Base-by-base conservation (phyloP, 257 asterid species). In the Parsonsia alboflavescens region DNA sequence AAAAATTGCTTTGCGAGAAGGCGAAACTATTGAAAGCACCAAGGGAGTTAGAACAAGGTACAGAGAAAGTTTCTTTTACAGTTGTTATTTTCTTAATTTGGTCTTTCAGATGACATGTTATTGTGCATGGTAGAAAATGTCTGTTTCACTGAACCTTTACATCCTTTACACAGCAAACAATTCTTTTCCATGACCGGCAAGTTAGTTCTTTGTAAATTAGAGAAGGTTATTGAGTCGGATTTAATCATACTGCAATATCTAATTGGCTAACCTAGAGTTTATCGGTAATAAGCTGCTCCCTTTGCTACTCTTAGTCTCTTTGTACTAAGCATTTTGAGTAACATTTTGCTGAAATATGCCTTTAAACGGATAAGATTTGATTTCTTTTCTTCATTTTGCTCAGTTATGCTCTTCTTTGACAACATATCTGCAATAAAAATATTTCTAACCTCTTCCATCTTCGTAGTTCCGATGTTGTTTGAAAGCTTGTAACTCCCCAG, bases 21-120 rank as follows among this genome's bases (percentile, higher is more conserved):
- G 98, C 54, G 98, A 93, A 81, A 90, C 98, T 67, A 84, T 84
- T 26, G 96, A 89, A 66, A 87, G 66, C 75, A 90, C 94, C n/a
- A 74, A 88, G 84, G 98, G 98, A 77, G 81, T 85, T 73, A 88
- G 98, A 86, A 93, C 98, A 77, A 93, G 98, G 98, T 92, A 77
- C 28, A 0, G n/a, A 42, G 33, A 7, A 41, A 44, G 52, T n/a
- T 66, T 41, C 48, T 44, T 12, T 21, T 33, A 33, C 39, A 1
- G 61, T 11, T 21, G 61, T 21, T 7, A 22, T 7, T 71, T 7
- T 24, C 39, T 13, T 15, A 56, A 52, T 15, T 21, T 71, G 7
- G 56, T 5, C 5, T 54, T 54, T 54, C 61, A 28, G 21, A 12
- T 59, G 66, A 26, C 15, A 36, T 24, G 19, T 59, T 59, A 57